phyloP scores from a whole-genome alignment of 148 eudicot genomes.

The Silene latifolia region DNA sequence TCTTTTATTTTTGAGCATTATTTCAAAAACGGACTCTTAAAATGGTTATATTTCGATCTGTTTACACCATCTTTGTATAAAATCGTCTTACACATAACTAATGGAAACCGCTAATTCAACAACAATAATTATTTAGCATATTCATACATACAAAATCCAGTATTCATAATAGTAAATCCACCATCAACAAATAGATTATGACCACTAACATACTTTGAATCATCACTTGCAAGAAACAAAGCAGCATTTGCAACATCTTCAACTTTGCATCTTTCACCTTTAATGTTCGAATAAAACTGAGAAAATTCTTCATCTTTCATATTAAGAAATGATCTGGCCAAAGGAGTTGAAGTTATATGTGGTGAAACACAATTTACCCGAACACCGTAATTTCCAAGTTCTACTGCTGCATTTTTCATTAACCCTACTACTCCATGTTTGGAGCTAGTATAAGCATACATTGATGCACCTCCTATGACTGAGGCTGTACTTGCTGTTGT shows the following conservation, averaged over 20 bases:
- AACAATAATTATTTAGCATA: neutral
- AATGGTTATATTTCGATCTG: no score
- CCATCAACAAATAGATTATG: constrained; percentile 33
- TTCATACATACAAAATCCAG: constrained; percentile 19
- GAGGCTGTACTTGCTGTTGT: constrained; percentile 21
- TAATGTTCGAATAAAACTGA: constrained; percentile 19
- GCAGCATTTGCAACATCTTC: constrained; percentile 31
- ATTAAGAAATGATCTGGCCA: constrained; percentile 2
- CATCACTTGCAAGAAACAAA: constrained; percentile 30
- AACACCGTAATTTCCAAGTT: constrained; percentile 31
- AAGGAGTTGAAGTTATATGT: constrained; percentile 15
- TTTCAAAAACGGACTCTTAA: no score
- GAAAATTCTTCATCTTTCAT: constrained; percentile 9
- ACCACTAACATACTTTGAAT: constrained; percentile 32
- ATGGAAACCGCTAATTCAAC: neutral
- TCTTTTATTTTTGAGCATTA: no score
- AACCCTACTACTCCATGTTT: constrained; percentile 37
- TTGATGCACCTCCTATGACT: constrained; percentile 13
- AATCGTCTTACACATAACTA: no score
- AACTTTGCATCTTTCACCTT: constrained; percentile 17
- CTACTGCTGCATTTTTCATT: constrained; percentile 23
- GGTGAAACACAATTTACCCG: constrained; percentile 40
- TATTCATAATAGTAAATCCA: constrained; percentile 24
- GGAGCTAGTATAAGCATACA: constrained; percentile 28
- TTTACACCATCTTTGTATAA: no score